Evolutionary conservation across 805 yeast species (phyloP).

Genomic region (Torulaspora quercuum): DNA sequence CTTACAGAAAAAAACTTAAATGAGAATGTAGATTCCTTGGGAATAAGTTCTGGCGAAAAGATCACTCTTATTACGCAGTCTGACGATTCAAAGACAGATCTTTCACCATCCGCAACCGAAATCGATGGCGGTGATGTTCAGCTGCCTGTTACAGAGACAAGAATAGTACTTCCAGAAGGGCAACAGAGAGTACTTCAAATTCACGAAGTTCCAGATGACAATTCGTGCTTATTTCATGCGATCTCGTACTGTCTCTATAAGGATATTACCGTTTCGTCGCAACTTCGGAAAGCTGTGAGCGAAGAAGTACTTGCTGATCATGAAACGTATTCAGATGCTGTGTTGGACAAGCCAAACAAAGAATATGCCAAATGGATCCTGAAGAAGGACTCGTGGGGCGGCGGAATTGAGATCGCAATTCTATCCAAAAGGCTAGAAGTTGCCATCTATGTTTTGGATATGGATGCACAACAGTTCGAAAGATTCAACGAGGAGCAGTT

Average conservation of each 20-base stretch:
- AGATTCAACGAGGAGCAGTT: conserved; percentile 48
- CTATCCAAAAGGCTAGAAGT: conserved; percentile 50
- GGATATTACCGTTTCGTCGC: conserved; percentile 43
- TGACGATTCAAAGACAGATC: too few species aligned
- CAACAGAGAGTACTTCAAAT: conserved; percentile 42
- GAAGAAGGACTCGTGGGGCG: conserved; percentile 70
- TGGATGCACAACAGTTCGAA: conserved; percentile 57
- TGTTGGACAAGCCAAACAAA: conserved; percentile 42
- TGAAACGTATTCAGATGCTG: conserved; percentile 50
- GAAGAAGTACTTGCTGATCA: conserved; percentile 43
- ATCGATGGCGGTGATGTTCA: conserved; percentile 2
- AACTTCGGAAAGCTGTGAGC: conserved; percentile 53
- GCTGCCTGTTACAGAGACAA: conserved; percentile 10
- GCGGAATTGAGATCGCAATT: conserved; percentile 72
- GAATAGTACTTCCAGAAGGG: conserved; percentile 15
- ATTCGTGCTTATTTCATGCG: conserved; percentile 72
- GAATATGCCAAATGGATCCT: conserved; percentile 62
- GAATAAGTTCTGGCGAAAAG: conserved; percentile 59
- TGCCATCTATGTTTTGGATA: conserved; percentile 58
- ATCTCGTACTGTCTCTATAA: conserved; percentile 50
- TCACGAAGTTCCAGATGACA: conserved; percentile 68
- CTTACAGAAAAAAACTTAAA: conserved; percentile 22
- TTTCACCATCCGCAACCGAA: conserved; percentile 14
- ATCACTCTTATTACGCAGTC: conserved; percentile 31
- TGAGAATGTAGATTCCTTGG: conserved; percentile 39